Evolutionary conservation across 495 filamentous ascomycete species (phyloP).

Genomic region (Penicillium alfredii): DNA sequence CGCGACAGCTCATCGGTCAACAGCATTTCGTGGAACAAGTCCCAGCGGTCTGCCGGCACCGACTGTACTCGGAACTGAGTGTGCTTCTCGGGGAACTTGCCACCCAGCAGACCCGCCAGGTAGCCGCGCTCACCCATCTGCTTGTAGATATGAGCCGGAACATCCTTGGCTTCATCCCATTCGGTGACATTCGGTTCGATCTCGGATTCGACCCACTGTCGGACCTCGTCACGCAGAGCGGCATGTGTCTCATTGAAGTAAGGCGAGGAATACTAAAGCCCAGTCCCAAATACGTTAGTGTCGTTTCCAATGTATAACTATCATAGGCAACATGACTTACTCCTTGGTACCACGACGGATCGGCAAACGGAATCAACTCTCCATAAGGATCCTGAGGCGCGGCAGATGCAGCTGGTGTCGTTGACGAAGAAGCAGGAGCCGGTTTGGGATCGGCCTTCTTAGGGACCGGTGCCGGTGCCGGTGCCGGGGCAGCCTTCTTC

Average conservation of each 20-base stretch:
- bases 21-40: slow-evolving; percentile 94
- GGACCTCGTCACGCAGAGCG: slow-evolving; percentile 80
- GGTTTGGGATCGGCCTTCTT: slow-evolving; percentile 49
- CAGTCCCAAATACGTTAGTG: slow-evolving; percentile 10
- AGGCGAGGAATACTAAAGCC: slow-evolving; percentile 76
- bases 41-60: slow-evolving; percentile 86
- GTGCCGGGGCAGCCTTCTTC: slow-evolving; percentile 59
- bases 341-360: slow-evolving; percentile 94
- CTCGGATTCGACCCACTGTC: slow-evolving; percentile 83
- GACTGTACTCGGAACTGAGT: slow-evolving; percentile 63
- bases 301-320: too few species aligned
- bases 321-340: too few species aligned
- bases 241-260: slow-evolving; percentile 94
- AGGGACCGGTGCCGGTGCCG: slow-evolving; percentile 42
- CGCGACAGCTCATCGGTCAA: slow-evolving; percentile 91
- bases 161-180: slow-evolving; percentile 92
- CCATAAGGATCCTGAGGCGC: slow-evolving; percentile 79
- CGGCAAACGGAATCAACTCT: slow-evolving; percentile 81
- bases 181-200: slow-evolving; percentile 90
- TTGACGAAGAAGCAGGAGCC: slow-evolving; percentile 29
- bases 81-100: slow-evolving; percentile 67
- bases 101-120: slow-evolving; percentile 80
- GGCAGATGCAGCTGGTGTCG: slow-evolving; percentile 37
- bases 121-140: slow-evolving; percentile 92
- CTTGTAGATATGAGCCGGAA: slow-evolving; percentile 85